Evolutionary conservation across 148 eudicot genomes (phyloP).

Genomic region (Chenopodium berlandieri): DNA sequence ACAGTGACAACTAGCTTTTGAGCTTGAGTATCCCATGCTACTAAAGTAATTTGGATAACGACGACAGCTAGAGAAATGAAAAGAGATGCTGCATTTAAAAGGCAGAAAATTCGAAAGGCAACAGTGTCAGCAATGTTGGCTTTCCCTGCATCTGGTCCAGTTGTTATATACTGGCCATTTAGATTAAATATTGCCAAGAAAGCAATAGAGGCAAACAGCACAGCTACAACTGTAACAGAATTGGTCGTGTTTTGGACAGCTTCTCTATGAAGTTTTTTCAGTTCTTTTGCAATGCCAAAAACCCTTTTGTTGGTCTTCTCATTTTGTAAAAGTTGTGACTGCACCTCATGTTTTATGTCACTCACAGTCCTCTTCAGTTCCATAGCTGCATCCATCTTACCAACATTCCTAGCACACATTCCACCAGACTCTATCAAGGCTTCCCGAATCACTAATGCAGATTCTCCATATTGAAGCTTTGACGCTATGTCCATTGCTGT

Average conservation of each 20-base stretch:
- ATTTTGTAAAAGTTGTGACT: constrained; percentile 72
- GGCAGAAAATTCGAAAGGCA: constrained; percentile 68
- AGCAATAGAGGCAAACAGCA: constrained; percentile 84
- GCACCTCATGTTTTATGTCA: constrained; percentile 85
- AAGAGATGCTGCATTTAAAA: constrained; percentile 67
- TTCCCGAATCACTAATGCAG: constrained; percentile 58
- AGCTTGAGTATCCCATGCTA: constrained; percentile 85
- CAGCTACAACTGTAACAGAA: constrained; percentile 85
- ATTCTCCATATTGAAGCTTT: constrained; percentile 73
- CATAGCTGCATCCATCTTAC: constrained; percentile 56
- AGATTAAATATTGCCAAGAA: constrained; percentile 79
- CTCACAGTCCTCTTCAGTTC: constrained; percentile 86
- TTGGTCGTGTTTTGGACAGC: constrained; percentile 88
- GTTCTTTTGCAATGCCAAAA: constrained; percentile 79
- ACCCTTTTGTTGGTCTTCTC: constrained; percentile 79
- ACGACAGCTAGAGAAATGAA: constrained; percentile 83
- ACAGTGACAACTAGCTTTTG: constrained; percentile 71
- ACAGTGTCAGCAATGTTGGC: constrained; percentile 48
- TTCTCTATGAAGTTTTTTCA: constrained; percentile 76
- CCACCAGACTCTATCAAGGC: constrained; percentile 67
- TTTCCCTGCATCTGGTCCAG: constrained; percentile 50
- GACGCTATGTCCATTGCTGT: constrained; percentile 88
- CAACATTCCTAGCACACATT: constrained; percentile 62
- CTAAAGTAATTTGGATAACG: constrained; percentile 82
- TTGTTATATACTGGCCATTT: constrained; percentile 53